Conservation (phyloP, 352 stramenopile species). For the Lagenidium giganteum region DNA sequence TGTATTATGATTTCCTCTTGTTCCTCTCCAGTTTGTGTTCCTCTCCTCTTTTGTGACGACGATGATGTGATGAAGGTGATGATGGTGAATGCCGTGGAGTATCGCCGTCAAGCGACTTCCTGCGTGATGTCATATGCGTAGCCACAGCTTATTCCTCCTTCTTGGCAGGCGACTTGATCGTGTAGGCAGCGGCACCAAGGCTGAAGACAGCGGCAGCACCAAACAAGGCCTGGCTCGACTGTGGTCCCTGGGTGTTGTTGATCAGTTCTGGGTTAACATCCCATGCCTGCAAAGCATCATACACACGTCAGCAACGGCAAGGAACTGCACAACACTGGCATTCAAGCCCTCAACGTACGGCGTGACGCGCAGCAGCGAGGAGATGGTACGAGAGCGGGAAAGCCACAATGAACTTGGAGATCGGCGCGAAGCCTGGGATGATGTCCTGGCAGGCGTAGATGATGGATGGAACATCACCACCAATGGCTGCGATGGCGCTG, state of each 20-base stretch:
- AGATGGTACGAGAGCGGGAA: constrained; percentile 93
- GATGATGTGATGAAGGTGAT: too few relatives aligned
- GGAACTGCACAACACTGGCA: neutral
- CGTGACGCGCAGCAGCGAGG: constrained; percentile 82
- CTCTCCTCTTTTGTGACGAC: neutral
- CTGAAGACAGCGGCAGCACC: constrained; percentile 31
- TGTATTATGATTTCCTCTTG: too few relatives aligned
- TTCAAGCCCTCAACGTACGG: constrained; percentile 18
- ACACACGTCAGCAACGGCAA: neutral
- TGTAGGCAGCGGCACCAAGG: constrained; percentile 33
- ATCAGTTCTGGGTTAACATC: constrained; percentile 83
- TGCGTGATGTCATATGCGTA: too few relatives aligned
- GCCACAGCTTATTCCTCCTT: too few relatives aligned
- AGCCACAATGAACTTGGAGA: constrained; percentile 89
- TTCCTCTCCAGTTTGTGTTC: too few relatives aligned
- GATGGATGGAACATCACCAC: constrained; percentile 65
- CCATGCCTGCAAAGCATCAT: constrained; percentile 45
- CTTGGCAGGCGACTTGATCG: constrained; percentile 29
- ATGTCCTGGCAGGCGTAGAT: constrained; percentile 69
- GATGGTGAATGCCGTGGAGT: too few relatives aligned
- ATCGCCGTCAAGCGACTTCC: too few relatives aligned
- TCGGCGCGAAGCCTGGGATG: constrained; percentile 47
- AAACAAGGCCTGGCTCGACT: constrained; percentile 41
- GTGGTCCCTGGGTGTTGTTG: constrained; percentile 48
- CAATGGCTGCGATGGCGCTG: constrained; percentile 61